phyloP scores from a whole-genome alignment of 352 stramenopile genomes.

The Pythium guiyangense region DNA sequence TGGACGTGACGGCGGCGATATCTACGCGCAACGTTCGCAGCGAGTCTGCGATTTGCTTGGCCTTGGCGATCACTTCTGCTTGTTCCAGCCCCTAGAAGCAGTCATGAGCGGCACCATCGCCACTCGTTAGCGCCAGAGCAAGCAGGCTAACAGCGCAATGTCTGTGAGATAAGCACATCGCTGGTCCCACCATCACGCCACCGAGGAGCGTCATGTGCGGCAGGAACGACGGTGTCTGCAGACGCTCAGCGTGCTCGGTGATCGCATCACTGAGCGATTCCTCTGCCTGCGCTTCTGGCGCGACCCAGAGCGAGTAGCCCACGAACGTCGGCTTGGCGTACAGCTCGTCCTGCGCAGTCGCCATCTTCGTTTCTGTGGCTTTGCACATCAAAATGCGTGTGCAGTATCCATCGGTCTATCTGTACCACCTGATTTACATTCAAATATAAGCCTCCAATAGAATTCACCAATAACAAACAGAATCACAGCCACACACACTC shows the following conservation, averaged over 20 bases:
- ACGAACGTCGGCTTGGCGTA: conserved; percentile 34
- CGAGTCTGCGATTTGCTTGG: conserved; percentile 28
- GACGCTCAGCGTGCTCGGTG: conserved; percentile 25
- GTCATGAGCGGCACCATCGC: neutral
- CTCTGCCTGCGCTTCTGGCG: conserved; percentile 17
- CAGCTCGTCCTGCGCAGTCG: conserved; percentile 17
- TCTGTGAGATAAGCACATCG: neutral
- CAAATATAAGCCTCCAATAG: no score
- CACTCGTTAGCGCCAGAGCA: neutral
- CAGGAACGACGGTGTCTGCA: conserved; percentile 38
- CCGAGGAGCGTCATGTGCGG: conserved; percentile 64
- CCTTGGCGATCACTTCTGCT: conserved; percentile 23
- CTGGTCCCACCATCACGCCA: conserved; percentile 25
- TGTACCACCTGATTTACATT: no score
- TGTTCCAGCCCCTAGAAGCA: conserved; percentile 19
- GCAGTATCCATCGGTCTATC: no score
- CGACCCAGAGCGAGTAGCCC: conserved; percentile 62
- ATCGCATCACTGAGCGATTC: conserved; percentile 28
- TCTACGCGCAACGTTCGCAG: conserved; percentile 25
- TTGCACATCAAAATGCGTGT: no score
- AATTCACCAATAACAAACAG: no score
- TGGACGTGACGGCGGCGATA: conserved; percentile 42
- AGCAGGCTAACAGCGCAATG: neutral
- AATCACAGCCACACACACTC: no score
- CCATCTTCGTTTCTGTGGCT: no score